Evolutionary conservation across 345 rosid genomes (phyloP).

Genomic region (Salix exigua): DNA sequence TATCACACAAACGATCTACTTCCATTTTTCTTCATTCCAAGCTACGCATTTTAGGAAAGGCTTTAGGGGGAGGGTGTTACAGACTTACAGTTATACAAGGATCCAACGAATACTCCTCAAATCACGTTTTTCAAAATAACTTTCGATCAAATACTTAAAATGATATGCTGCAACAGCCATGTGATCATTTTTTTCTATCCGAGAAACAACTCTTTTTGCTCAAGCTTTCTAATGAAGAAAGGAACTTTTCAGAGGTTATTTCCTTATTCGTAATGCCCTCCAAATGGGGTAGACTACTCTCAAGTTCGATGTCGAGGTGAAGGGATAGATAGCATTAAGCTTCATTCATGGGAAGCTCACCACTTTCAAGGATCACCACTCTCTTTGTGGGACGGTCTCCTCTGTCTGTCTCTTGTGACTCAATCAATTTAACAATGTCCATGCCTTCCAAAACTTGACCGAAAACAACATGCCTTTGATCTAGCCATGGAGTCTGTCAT

Average conservation of each 20-base stretch:
- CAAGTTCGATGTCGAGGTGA: neutral
- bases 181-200: neutral
- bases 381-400: conserved; percentile 92
- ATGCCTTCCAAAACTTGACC: conserved; percentile 97
- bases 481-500: conserved; percentile 93
- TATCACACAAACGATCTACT: too few relatives aligned
- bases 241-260: neutral
- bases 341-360: conserved; percentile 75
- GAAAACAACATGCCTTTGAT: conserved; percentile 91
- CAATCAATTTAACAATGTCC: conserved; percentile 72
- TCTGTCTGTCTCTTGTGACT: conserved; percentile 84
- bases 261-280: neutral
- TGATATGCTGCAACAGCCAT: neutral
- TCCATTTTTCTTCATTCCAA: too few relatives aligned
- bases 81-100: too few relatives aligned
- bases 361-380: conserved; percentile 77
- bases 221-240: conserved; percentile 1
- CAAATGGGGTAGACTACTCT: neutral
- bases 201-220: neutral
- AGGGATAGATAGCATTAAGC: conserved; percentile 26
- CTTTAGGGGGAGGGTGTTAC: too few relatives aligned
- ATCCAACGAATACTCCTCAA: too few relatives aligned
- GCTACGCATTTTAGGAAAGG: too few relatives aligned
- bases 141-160: neutral
- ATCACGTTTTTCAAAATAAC: too few relatives aligned